These are phyloP conservation scores for Tolypocladium ovalisporum DNA, from an alignment of 2,329 filamentous ascomycete species.

Conservation along the genomic window DNA sequence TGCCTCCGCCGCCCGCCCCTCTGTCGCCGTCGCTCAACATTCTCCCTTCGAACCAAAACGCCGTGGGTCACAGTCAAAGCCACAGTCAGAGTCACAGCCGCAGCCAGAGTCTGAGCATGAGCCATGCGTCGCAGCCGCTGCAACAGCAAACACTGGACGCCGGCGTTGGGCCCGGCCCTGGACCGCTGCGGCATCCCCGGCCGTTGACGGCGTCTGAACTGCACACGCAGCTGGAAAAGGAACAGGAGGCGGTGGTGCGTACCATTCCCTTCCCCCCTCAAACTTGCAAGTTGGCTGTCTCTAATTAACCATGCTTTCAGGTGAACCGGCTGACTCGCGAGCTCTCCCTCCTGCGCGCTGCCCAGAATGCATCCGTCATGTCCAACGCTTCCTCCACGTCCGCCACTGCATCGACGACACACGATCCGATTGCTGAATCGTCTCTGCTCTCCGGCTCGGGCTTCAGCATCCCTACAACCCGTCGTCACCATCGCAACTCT, in stretches of 20 bases:
- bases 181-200: conserved; percentile 74
- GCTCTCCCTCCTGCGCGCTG: conserved; percentile 67
- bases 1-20: conserved; percentile 26
- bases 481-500: conserved; percentile 46
- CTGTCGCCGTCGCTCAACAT: conserved; percentile 39
- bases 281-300: neutral
- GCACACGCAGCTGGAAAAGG: conserved; percentile 82
- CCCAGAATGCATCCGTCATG: conserved; percentile 54
- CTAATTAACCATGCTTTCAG: conserved; percentile 30
- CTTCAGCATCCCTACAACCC: conserved; percentile 44
- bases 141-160: conserved; percentile 20
- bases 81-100: conserved; percentile 6
- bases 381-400: conserved; percentile 56
- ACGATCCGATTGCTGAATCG: conserved; percentile 35
- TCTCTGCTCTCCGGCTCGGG: conserved; percentile 46
- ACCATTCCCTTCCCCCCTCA: neutral
- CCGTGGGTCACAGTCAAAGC: conserved; percentile 30
- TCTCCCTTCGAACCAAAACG: conserved; percentile 43
- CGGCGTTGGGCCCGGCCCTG: conserved; percentile 45
- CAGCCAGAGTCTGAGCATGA: conserved; percentile 6
- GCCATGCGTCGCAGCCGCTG: conserved; percentile 8
- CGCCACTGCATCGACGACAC: conserved; percentile 35
- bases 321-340: conserved; percentile 90
- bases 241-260: conserved; percentile 84
- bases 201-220: conserved; percentile 83